phyloP scores from a whole-genome alignment of 2,329 filamentous ascomycete genomes.

The Fusarium redolens region DNA sequence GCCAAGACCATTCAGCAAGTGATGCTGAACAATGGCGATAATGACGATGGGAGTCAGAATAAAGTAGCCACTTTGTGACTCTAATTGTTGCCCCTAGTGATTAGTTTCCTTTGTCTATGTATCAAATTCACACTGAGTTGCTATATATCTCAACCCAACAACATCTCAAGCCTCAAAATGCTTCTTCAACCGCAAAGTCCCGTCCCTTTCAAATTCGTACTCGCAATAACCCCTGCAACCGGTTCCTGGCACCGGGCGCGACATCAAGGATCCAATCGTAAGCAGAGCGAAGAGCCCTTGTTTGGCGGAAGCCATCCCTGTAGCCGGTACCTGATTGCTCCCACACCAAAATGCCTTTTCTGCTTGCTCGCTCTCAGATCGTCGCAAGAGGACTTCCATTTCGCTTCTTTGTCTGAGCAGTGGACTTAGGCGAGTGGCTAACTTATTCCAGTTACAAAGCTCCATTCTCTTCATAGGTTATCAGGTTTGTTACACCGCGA shows the following conservation, averaged over 20 bases:
- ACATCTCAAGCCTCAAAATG: background rate
- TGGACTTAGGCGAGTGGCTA: conserved; percentile 18
- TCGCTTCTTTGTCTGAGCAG: conserved; percentile 36
- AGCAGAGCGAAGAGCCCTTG: conserved; percentile 35
- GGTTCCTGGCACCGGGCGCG: conserved; percentile 39
- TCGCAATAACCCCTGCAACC: conserved; percentile 31
- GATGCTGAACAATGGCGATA: conserved; percentile 1
- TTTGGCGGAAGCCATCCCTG: conserved; percentile 41
- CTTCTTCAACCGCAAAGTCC: background rate
- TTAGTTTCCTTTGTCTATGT: background rate
- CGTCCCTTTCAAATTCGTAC: conserved; percentile 25
- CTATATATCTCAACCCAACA: background rate
- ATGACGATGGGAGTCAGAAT: conserved; percentile 2
- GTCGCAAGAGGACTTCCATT: conserved; percentile 28
- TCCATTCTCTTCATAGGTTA: conserved; percentile 1
- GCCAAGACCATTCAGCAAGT: conserved; percentile 1
- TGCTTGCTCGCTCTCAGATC: conserved; percentile 14
- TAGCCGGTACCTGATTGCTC: conserved; percentile 44
- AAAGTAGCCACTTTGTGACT: background rate
- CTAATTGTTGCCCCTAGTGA: background rate
- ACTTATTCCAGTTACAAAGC: conserved; percentile 17
- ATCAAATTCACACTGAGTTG: background rate
- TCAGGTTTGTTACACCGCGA: background rate
- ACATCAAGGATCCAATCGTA: conserved; percentile 27
- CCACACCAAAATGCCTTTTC: conserved; percentile 29